Percentiles rank a stretch among this genome's conserved stretches.
These are phyloP conservation scores for Apiospora sp. DNA, from an alignment of 2,329 filamentous ascomycete species.

Conservation along the genomic window DNA sequence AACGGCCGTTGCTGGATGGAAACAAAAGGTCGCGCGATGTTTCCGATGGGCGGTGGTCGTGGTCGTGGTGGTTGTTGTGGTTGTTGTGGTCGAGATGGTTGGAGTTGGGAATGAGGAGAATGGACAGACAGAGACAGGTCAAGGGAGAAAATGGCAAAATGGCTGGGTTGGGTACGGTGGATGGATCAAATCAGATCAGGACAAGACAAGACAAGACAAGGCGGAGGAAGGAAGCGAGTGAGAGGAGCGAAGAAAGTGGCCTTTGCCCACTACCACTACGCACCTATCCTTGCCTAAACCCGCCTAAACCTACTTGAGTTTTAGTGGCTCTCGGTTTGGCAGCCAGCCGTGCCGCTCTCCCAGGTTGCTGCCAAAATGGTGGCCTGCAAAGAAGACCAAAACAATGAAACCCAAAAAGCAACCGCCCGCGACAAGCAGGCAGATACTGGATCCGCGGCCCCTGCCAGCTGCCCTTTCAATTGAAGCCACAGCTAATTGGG, in stretches of 20 bases:
- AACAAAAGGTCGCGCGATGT: neutral
- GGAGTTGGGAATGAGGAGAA: slow-evolving; percentile 16
- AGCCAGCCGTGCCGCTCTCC: neutral
- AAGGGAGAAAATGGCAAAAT: slow-evolving; percentile 16
- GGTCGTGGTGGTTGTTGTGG: neutral
- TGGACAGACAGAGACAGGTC: neutral
- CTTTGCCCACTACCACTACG: neutral
- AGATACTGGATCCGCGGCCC: neutral
- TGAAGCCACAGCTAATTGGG: neutral
- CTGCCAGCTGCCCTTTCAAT: neutral
- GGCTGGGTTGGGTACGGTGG: neutral
- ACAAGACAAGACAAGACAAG: neutral
- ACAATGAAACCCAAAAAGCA: neutral
- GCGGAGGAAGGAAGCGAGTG: neutral
- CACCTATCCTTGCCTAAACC: neutral
- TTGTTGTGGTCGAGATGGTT: slow-evolving; percentile 15
- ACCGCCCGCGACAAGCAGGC: neutral
- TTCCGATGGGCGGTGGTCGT: neutral
- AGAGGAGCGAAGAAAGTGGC: neutral
- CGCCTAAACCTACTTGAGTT: neutral
- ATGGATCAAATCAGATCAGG: neutral
- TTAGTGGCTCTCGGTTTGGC: neutral
- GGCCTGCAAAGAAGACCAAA: neutral
- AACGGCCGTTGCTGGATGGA: neutral
- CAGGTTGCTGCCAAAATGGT: neutral